Evolutionary conservation across 2,329 filamentous ascomycete species (phyloP).

Genomic region (Claviceps digitariae): DNA sequence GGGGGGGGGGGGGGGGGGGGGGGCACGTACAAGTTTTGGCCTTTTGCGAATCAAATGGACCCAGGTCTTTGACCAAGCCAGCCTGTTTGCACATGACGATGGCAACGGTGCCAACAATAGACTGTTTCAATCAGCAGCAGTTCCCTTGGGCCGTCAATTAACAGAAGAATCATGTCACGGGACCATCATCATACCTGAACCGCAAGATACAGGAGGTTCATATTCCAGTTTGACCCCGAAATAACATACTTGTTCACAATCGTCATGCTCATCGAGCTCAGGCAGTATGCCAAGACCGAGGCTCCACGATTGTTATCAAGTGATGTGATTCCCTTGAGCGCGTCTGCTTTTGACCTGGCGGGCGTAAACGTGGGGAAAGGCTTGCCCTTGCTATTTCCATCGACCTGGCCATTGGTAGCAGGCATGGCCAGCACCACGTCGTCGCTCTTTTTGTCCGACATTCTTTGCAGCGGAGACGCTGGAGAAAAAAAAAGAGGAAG

Average conservation of each 20-base stretch:
- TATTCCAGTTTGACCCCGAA: constrained; percentile 79
- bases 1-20: background rate
- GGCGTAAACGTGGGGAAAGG: constrained; percentile 1
- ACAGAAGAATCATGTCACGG: no score
- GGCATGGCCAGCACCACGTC: background rate
- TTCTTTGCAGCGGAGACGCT: background rate
- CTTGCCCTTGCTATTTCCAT: background rate
- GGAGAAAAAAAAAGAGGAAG: background rate
- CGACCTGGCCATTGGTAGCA: background rate
- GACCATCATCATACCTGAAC: constrained; percentile 58
- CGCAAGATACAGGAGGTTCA: constrained; percentile 89
- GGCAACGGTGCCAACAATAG: constrained; percentile 72
- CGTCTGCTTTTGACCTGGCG: constrained; percentile 5
- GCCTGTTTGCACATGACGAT: constrained; percentile 72
- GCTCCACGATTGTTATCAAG: constrained; percentile 63
- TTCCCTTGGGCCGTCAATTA: background rate
- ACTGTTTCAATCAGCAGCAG: constrained; percentile 35
- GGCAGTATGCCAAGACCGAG: constrained; percentile 81
- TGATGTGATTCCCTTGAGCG: constrained; percentile 1
- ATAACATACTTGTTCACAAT: constrained; percentile 98
- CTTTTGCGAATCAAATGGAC: constrained; percentile 75
- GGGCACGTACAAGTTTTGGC: constrained; percentile 69
- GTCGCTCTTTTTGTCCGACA: constrained; percentile 6
- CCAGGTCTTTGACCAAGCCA: constrained; percentile 68
- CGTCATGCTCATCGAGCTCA: constrained; percentile 97